Conservation (phyloP, 768 basidiomycete genomes). For the Leccinum imitatum region DNA sequence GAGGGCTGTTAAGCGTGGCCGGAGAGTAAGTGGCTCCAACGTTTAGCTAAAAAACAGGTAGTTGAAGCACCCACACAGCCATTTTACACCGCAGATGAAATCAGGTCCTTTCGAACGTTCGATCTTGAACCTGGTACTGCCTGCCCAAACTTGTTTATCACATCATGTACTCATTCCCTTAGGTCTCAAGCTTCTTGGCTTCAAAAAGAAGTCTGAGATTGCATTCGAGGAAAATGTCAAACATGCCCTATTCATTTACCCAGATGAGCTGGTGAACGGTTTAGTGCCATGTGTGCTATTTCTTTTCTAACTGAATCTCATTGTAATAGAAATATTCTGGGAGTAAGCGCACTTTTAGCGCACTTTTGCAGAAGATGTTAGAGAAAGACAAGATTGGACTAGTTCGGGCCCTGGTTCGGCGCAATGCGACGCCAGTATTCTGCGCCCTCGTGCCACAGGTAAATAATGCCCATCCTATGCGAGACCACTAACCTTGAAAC, state of each 20-base stretch:
- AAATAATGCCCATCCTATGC: neutral
- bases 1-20: conserved; percentile 49
- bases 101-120: conserved; percentile 78
- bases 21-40: conserved; percentile 41
- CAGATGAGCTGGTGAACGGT: conserved; percentile 75
- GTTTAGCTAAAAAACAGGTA: neutral
- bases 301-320: neutral
- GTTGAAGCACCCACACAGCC: conserved; percentile 45
- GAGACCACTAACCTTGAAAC: neutral
- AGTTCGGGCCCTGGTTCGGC: conserved; percentile 65
- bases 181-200: conserved; percentile 92
- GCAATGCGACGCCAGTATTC: conserved; percentile 74
- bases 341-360: conserved; percentile 88
- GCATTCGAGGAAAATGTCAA: conserved; percentile 88
- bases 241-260: conserved; percentile 89
- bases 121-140: conserved; percentile 70
- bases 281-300: neutral
- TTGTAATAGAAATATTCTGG: conserved; percentile 70
- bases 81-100: conserved; percentile 82
- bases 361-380: conserved; percentile 79
- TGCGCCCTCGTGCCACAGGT: conserved; percentile 90
- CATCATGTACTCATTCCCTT: neutral
- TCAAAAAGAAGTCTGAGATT: conserved; percentile 71
- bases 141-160: neutral
- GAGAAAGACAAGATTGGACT: conserved; percentile 81